Conservation (phyloP, 169 alveolate genomes). For the Plasmodium coatneyi region DNA sequence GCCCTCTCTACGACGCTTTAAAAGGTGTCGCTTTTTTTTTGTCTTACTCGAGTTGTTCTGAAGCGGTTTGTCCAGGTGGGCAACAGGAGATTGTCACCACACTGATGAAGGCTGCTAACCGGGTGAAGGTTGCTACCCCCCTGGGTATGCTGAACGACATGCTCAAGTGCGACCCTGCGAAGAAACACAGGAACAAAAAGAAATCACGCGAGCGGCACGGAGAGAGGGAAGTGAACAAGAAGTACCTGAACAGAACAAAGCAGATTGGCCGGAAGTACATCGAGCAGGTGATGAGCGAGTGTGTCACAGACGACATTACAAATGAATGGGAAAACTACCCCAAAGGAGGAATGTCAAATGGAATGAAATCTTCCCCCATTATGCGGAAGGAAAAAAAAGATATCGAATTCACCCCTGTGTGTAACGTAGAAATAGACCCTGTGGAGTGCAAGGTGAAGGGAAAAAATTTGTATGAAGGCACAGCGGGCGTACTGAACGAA, state of each 20-base stretch:
- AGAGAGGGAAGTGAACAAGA: not conserved
- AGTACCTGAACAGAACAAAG: constrained; percentile 11
- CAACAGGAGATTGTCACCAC: not conserved
- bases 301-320: not conserved
- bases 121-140: not conserved
- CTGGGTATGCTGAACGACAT: not conserved
- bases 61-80: not conserved
- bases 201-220: not conserved
- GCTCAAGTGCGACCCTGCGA: constrained; percentile 1
- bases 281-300: constrained; percentile 23
- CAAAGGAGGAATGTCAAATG: not conserved
- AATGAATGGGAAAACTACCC: not conserved
- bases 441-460: constrained; percentile 58
- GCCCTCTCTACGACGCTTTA: not conserved
- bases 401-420: constrained; percentile 15
- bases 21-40: too few relatives aligned
- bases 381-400: constrained; percentile 7
- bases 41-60: not conserved
- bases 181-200: not conserved
- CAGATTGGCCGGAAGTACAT: constrained; percentile 28
- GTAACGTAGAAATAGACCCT: constrained; percentile 15
- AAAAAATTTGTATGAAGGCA: constrained; percentile 39
- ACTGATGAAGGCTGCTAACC: not conserved
- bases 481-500: constrained; percentile 43
- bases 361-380: not conserved